These are phyloP conservation scores for Yamadazyma paraphyllophila DNA, from an alignment of 805 yeast species.

Conservation along the genomic window DNA sequence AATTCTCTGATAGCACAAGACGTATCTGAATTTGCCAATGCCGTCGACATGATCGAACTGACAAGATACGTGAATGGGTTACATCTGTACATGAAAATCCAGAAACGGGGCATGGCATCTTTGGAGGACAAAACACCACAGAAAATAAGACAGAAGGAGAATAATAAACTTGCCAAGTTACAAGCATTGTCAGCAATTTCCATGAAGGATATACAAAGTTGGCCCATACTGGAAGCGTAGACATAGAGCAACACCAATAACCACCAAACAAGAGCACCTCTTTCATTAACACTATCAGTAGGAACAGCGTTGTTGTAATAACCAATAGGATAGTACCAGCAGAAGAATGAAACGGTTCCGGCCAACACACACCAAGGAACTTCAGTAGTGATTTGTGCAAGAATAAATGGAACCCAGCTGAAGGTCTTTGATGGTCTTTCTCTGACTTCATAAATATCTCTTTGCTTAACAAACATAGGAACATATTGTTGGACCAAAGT, in stretches of 20 bases:
- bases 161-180: constrained; percentile 27
- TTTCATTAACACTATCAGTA: constrained; percentile 35
- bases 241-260: constrained; percentile 24
- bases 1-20: constrained; percentile 24
- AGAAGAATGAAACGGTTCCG: constrained; percentile 41
- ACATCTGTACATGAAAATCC: constrained; percentile 76
- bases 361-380: constrained; percentile 45
- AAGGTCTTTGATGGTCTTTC: constrained; percentile 45
- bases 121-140: constrained; percentile 36
- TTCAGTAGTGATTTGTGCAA: constrained; percentile 44
- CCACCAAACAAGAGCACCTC: constrained; percentile 42
- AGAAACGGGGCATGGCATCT: constrained; percentile 40
- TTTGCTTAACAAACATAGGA: constrained; percentile 42
- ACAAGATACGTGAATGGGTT: constrained; percentile 66
- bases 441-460: constrained; percentile 48
- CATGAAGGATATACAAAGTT: constrained; percentile 26
- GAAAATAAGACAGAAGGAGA: constrained; percentile 34
- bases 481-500: constrained; percentile 42
- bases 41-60: constrained; percentile 44
- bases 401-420: constrained; percentile 42
- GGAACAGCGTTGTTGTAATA: constrained; percentile 49
- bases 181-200: constrained; percentile 37
- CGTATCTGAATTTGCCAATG: constrained; percentile 37
- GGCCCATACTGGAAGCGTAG: constrained; percentile 29
- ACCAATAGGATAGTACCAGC: constrained; percentile 63